phyloP scores from a whole-genome alignment of 768 basidiomycete species.

The Clavaria fumosa region DNA sequence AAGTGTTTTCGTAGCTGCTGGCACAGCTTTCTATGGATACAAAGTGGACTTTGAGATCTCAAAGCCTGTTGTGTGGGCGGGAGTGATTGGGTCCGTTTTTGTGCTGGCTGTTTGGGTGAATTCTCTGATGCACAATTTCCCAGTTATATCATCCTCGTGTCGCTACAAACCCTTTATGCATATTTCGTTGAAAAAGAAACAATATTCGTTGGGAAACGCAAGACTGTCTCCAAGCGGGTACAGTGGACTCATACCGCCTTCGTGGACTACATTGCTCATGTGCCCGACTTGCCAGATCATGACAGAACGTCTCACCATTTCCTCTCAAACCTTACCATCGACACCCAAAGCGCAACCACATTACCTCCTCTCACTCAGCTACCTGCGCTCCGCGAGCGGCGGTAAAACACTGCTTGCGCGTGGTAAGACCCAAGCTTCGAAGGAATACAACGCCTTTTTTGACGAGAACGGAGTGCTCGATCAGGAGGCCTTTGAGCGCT shows the following conservation, averaged over 20 bases:
- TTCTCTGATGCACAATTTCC: background rate
- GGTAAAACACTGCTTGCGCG: conserved; percentile 75
- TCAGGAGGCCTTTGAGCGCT: conserved; percentile 56
- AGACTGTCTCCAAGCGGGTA: conserved; percentile 78
- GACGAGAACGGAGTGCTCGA: conserved; percentile 70
- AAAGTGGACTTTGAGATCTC: conserved; percentile 80
- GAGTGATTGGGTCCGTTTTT: conserved; percentile 52
- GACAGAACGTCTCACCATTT: conserved; percentile 74
- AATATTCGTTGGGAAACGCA: conserved; percentile 81
- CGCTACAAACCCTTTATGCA: conserved; percentile 64
- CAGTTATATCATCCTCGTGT: conserved; percentile 65
- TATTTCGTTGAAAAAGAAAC: conserved; percentile 74
- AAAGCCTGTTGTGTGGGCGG: conserved; percentile 66
- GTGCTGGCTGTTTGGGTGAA: conserved; percentile 1
- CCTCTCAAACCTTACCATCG: conserved; percentile 49
- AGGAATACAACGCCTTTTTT: conserved; percentile 61
- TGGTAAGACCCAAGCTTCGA: conserved; percentile 40
- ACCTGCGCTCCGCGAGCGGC: conserved; percentile 65
- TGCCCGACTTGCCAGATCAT: conserved; percentile 47
- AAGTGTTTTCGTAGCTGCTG: conserved; percentile 66
- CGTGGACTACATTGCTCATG: conserved; percentile 10
- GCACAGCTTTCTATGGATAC: conserved; percentile 74
- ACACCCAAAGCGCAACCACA: conserved; percentile 40
- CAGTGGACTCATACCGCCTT: conserved; percentile 14
- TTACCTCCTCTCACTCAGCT: conserved; percentile 52